Conservation (phyloP, 2,329 filamentous ascomycete genomes). For the Fusarium redolens region DNA sequence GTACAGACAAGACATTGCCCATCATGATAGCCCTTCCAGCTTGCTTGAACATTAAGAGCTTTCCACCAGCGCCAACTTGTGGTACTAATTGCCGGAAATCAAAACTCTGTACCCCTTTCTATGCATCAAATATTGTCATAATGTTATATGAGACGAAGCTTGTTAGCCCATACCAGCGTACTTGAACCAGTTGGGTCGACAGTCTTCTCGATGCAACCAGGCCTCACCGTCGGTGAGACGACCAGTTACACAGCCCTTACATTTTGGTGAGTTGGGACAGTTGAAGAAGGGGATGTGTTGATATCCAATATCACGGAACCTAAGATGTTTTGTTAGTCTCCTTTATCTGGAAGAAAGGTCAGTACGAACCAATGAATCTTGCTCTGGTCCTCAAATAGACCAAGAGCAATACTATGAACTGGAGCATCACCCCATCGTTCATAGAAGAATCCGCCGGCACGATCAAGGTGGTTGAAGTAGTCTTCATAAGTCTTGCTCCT, state of each 20-base stretch:
- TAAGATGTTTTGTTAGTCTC: slow-evolving; percentile 51
- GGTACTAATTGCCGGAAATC: slow-evolving; percentile 11
- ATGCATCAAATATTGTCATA: slow-evolving; percentile 18
- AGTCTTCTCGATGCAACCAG: slow-evolving; percentile 91
- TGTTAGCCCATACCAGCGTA: slow-evolving; percentile 81
- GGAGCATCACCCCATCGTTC: slow-evolving; percentile 98
- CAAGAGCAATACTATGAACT: slow-evolving; percentile 93
- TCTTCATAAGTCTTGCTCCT: slow-evolving; percentile 89
- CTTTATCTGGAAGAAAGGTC: not conserved
- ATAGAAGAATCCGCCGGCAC: slow-evolving; percentile 97
- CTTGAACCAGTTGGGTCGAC: slow-evolving; percentile 97
- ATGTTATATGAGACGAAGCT: not conserved
- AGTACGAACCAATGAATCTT: slow-evolving; percentile 88
- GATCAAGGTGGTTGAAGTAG: slow-evolving; percentile 97
- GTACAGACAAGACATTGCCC: slow-evolving; percentile 16
- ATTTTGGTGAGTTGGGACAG: slow-evolving; percentile 96
- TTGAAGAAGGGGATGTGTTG: slow-evolving; percentile 99
- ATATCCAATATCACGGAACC: slow-evolving; percentile 99
- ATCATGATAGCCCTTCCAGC: slow-evolving; percentile 21
- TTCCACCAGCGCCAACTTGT: slow-evolving; percentile 37
- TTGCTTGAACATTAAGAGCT: slow-evolving; percentile 15
- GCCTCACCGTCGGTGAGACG: slow-evolving; percentile 89
- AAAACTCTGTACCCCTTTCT: slow-evolving; percentile 16
- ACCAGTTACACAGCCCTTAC: slow-evolving; percentile 86
- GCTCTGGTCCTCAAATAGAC: slow-evolving; percentile 88